Evolutionary conservation across 768 basidiomycete species (phyloP).

Genomic region (Boletus pseudopeckii): DNA sequence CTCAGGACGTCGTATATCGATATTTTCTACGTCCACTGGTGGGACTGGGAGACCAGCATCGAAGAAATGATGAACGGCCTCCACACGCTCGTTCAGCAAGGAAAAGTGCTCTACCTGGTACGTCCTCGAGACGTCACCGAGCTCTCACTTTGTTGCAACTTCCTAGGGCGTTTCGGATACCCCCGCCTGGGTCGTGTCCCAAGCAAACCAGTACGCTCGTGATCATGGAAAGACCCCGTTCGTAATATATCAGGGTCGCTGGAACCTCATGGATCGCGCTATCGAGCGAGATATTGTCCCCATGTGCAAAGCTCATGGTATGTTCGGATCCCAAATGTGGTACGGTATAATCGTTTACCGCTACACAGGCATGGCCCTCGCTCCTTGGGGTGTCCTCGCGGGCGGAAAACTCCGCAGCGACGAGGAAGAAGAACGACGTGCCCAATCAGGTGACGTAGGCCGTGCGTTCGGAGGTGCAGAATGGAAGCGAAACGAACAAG

Average conservation of each 20-base stretch:
- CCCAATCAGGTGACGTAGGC: too few relatives aligned
- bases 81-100: slow-evolving; percentile 28
- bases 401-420: slow-evolving; percentile 10
- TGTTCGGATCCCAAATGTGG: background rate
- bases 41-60: slow-evolving; percentile 44
- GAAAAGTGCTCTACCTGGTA: slow-evolving; percentile 46
- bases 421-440: background rate
- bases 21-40: slow-evolving; percentile 52
- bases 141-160: background rate
- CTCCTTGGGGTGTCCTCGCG: slow-evolving; percentile 37
- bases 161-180: slow-evolving; percentile 38
- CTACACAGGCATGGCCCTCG: slow-evolving; percentile 24
- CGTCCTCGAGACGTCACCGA: background rate
- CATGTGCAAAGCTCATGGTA: slow-evolving; percentile 30
- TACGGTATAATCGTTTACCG: background rate
- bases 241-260: slow-evolving; percentile 48
- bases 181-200: slow-evolving; percentile 48
- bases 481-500: background rate
- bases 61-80: slow-evolving; percentile 46
- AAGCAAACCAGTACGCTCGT: slow-evolving; percentile 49
- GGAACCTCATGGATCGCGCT: slow-evolving; percentile 42
- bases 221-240: slow-evolving; percentile 49
- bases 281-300: slow-evolving; percentile 55
- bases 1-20: slow-evolving; percentile 57
- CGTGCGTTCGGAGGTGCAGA: background rate